Evolutionary conservation across 2,329 filamentous ascomycete species (phyloP).

Genomic region (Rhinocladiella similis): DNA sequence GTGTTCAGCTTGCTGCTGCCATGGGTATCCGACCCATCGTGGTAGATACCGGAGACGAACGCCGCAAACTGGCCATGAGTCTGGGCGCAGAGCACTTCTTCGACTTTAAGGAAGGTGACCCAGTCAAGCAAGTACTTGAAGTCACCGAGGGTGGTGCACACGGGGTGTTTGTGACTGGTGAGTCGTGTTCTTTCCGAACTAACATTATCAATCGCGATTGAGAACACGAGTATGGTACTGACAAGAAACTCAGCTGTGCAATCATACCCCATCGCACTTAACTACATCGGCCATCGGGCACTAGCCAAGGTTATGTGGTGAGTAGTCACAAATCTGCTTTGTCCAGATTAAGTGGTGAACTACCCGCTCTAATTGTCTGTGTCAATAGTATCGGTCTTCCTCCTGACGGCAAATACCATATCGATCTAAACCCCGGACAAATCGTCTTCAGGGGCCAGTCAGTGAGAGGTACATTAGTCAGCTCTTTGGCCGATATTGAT

Average conservation of each 20-base stretch:
- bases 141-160: constrained; percentile 49
- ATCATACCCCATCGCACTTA: constrained; percentile 44
- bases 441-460: constrained; percentile 25
- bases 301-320: constrained; percentile 54
- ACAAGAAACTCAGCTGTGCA: constrained; percentile 30
- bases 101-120: constrained; percentile 50
- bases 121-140: constrained; percentile 45
- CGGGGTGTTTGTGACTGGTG: constrained; percentile 43
- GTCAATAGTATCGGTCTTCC: constrained; percentile 41
- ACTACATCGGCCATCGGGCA: constrained; percentile 48
- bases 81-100: constrained; percentile 59
- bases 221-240: not conserved
- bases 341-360: no score
- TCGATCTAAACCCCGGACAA: constrained; percentile 20
- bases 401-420: constrained; percentile 22
- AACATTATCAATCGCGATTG: not conserved
- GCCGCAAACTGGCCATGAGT: constrained; percentile 46
- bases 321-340: not conserved
- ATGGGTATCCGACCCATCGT: constrained; percentile 60
- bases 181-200: not conserved
- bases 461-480: constrained; percentile 23
- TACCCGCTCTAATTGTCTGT: no score
- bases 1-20: constrained; percentile 54
- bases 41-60: constrained; percentile 53
- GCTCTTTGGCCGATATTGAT: constrained; percentile 21